Conservation (phyloP, 1,139 yeast species). For the Insectozyma bohioensis region DNA sequence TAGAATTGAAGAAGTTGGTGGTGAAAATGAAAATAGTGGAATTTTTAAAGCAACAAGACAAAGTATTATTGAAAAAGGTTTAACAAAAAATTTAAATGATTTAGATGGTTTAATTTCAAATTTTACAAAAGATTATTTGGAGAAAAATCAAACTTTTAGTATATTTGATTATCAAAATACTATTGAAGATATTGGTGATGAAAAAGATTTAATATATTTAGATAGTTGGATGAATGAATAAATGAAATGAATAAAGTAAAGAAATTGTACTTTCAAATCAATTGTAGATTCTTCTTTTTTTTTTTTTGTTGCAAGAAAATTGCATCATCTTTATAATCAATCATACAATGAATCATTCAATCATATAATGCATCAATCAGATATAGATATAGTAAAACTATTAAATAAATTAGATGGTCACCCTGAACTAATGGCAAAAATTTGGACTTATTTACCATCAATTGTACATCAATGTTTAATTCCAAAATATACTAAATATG, state of each 20-base stretch:
- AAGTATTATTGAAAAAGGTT: conserved; percentile 62
- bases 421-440: too few relatives aligned
- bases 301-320: too few relatives aligned
- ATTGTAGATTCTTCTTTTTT: too few relatives aligned
- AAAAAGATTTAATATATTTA: conserved; percentile 37
- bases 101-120: conserved; percentile 7
- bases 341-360: too few relatives aligned
- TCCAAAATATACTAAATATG: too few relatives aligned
- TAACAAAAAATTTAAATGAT: conserved; percentile 14
- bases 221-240: conserved; percentile 35
- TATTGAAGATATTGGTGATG: conserved; percentile 31
- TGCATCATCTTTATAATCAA: too few relatives aligned
- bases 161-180: conserved; percentile 38
- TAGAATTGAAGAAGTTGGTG: conserved; percentile 62
- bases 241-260: background rate
- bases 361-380: too few relatives aligned
- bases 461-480: too few relatives aligned
- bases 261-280: too few relatives aligned
- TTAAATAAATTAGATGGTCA: too few relatives aligned
- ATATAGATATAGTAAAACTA: too few relatives aligned
- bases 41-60: conserved; percentile 61
- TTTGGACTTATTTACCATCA: too few relatives aligned
- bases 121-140: conserved; percentile 5
- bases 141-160: conserved; percentile 24
- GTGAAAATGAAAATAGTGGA: conserved; percentile 41